Evolutionary conservation across 2,329 filamentous ascomycete species (phyloP).

Genomic region (Knufia petricola): DNA sequence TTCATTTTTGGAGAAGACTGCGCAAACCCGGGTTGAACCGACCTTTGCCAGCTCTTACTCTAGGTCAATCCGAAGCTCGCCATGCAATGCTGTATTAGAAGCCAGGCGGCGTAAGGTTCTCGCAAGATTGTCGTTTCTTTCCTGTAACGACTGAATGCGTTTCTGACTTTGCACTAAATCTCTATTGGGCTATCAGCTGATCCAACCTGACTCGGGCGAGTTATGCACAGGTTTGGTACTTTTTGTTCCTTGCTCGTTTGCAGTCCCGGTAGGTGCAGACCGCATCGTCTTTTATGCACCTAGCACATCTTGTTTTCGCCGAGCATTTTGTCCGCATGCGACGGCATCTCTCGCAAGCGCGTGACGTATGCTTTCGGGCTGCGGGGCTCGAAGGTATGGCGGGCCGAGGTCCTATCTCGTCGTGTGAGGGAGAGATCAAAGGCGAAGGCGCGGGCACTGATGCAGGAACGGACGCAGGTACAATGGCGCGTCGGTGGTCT

Average conservation of each 20-base stretch:
- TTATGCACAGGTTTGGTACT: neutral
- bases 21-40: neutral
- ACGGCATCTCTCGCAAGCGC: conserved; percentile 11
- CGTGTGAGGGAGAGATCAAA: too few species aligned
- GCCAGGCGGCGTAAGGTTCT: neutral
- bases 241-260: conserved; percentile 12
- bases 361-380: neutral
- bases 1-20: neutral
- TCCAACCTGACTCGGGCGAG: neutral
- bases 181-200: conserved; percentile 1
- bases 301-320: conserved; percentile 4
- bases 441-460: too few species aligned
- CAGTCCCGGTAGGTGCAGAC: conserved; percentile 10
- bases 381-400: too few species aligned
- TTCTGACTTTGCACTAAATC: conserved; percentile 6
- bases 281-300: conserved; percentile 5
- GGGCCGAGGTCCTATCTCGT: too few species aligned
- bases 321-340: conserved; percentile 10
- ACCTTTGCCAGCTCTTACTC: neutral
- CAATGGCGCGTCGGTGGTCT: too few species aligned
- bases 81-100: neutral
- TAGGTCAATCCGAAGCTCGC: neutral
- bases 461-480: too few species aligned
- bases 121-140: neutral
- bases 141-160: conserved; percentile 1